Evolutionary conservation across 176 grass and related monocot genomes (phyloP).

Genomic region (Leersia perrieri): DNA sequence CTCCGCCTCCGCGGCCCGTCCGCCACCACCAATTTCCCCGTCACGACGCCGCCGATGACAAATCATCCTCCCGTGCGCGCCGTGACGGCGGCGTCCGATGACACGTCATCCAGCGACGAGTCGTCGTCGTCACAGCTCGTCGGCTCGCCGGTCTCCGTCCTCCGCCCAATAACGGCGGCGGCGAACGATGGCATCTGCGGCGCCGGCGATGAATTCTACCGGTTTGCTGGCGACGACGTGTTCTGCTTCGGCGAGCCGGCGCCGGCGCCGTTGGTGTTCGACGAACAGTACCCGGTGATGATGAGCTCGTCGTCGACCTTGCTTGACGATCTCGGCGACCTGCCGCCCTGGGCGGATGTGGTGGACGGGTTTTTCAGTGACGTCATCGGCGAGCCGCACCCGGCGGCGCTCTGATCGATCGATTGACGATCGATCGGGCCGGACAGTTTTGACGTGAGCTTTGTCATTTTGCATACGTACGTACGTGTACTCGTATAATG

Average conservation of each 20-base stretch:
- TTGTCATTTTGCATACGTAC: background rate
- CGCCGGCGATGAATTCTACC: background rate
- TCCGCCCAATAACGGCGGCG: slow-evolving; percentile 29
- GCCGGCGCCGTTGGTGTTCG: background rate
- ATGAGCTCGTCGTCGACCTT: background rate
- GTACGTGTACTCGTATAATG: background rate
- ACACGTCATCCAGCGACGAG: slow-evolving; percentile 67
- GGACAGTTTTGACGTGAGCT: background rate
- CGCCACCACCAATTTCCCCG: slow-evolving; percentile 70
- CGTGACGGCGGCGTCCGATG: background rate
- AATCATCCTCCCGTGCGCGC: background rate
- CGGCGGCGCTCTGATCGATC: background rate
- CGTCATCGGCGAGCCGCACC: background rate
- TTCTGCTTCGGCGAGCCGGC: slow-evolving; percentile 26
- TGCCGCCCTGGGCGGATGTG: slow-evolving; percentile 17
- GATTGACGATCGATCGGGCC: too few relatives aligned
- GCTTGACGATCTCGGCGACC: slow-evolving; percentile 40
- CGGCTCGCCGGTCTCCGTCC: slow-evolving; percentile 74
- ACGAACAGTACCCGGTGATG: background rate
- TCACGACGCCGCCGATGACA: background rate
- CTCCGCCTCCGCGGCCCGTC: slow-evolving; percentile 61
- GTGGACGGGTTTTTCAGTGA: slow-evolving; percentile 20
- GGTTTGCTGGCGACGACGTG: background rate
- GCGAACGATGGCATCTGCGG: background rate
- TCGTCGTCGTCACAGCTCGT: slow-evolving; percentile 47